Base-by-base conservation (phyloP, 768 basidiomycete genomes). In the Boletus sp. region DNA sequence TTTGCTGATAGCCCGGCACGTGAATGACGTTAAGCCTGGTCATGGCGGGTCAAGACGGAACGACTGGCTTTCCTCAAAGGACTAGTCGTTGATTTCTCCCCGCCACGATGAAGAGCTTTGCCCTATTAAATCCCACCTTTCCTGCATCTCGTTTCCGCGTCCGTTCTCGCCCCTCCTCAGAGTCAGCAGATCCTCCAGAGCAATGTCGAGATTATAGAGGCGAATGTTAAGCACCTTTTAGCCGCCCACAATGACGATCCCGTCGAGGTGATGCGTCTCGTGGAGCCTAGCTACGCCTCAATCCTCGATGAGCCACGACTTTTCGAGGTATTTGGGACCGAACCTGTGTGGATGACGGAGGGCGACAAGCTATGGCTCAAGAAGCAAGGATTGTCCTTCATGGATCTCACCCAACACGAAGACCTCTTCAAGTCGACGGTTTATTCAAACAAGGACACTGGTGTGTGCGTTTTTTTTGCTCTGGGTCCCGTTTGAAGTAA, bases 291-390 rank as follows among this genome's bases (percentile, higher is more conserved):
- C 4, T 33, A 58, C n/a, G 59, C 62, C 11, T 24, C 52, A 15
- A 55, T 48, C 12, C 62, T 66, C 24, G 65, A 64, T 9, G 56
- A 61, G 20, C 65, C 65, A 17, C 54, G 66, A 2, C 49, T 67
- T 1, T 14, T 67, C 7, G 46, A 65, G 35, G 47, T 59, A 20
- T 47, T 55, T 39, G 68, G 55, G 2, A 2, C 14, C n/a, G 49
- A 64, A 30, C 55, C 68, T 6, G 4, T 37, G 24, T 55, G 62
- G 59, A 51, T 67, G 66, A 57, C 58, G 2, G 66, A 60, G 20
- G 64, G 55, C 3, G 52, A 64, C 15, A 67, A 64, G 20, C 50
- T 60, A 14, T 54, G 52, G 18, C 53, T 64, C 20, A 54, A 40
- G 45, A 60, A 42, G 41, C 52, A 52, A 8, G 63, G 63, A 1